Evolutionary conservation across 164 flowering plant genomes (phyloP).

Genomic region (Aristolochia californica): DNA sequence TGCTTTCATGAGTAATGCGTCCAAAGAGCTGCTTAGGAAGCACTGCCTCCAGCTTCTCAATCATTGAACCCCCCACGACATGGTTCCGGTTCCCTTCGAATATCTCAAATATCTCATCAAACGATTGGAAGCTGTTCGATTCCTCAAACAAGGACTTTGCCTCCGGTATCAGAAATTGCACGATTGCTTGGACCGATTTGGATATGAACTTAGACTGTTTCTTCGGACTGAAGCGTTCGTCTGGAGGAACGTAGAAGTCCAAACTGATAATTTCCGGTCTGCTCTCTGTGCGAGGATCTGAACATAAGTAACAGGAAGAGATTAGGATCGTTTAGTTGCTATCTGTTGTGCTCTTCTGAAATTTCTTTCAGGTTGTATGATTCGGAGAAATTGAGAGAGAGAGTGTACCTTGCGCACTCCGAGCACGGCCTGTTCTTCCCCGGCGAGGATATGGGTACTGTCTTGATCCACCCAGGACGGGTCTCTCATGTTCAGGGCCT

Average conservation of each 20-base stretch:
- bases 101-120: constrained; percentile 11
- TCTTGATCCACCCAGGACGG: constrained; percentile 69
- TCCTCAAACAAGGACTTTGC: constrained; percentile 30
- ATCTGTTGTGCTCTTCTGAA: neutral
- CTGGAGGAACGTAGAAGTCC: constrained; percentile 35
- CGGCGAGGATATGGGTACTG: constrained; percentile 74
- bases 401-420: constrained; percentile 30
- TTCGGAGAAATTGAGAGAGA: neutral
- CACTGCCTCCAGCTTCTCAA: constrained; percentile 20
- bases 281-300: constrained; percentile 30
- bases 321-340: neutral
- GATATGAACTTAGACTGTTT: constrained; percentile 33
- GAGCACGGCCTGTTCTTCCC: constrained; percentile 66
- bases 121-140: constrained; percentile 10
- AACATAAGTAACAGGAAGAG: too few species aligned
- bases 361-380: neutral
- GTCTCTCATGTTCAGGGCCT: constrained; percentile 33
- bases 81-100: neutral
- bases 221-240: constrained; percentile 30
- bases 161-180: constrained; percentile 40
- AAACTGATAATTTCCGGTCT: constrained; percentile 20
- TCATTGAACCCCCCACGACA: constrained; percentile 7
- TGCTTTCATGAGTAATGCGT: constrained; percentile 30
- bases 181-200: constrained; percentile 31
- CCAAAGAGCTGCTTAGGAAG: constrained; percentile 40